These are phyloP conservation scores for Suillus subalutaceus DNA, from an alignment of 768 basidiomycete species.

Conservation along the genomic window DNA sequence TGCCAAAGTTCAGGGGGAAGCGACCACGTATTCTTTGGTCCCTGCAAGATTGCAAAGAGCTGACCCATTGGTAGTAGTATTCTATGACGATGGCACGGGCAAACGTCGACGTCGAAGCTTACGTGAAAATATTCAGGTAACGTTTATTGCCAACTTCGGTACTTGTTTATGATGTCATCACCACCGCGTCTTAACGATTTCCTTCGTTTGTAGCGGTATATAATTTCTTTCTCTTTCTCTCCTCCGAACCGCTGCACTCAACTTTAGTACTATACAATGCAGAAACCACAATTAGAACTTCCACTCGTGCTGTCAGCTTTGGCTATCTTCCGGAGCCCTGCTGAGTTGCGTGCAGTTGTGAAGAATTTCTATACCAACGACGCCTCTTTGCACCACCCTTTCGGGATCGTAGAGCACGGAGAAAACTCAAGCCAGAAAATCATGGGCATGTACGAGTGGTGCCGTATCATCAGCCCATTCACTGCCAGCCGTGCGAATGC, in stretches of 20 bases:
- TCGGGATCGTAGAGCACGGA: conserved; percentile 48
- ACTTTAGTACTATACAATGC: conserved; percentile 37
- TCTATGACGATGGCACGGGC: too few species aligned
- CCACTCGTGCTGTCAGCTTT: conserved; percentile 43
- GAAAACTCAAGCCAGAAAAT: conserved; percentile 52
- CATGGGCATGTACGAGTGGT: conserved; percentile 65
- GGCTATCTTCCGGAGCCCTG: conserved; percentile 48
- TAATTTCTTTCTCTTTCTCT: background rate
- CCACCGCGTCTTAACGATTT: too few species aligned
- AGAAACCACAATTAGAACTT: conserved; percentile 55
- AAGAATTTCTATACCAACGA: conserved; percentile 53
- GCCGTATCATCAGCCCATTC: conserved; percentile 57
- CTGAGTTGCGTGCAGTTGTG: conserved; percentile 49
- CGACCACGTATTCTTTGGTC: background rate
- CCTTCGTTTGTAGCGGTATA: too few species aligned
- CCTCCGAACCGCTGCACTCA: background rate
- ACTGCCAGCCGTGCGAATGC: conserved; percentile 45
- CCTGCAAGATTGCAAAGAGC: background rate
- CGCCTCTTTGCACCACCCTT: conserved; percentile 58
- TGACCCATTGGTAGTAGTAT: background rate
- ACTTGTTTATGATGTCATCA: background rate
- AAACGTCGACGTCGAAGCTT: too few species aligned
- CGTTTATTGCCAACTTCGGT: too few species aligned
- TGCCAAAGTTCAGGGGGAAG: conserved; percentile 1
- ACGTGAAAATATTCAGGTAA: too few species aligned